A percentile compares a stretch with the other conserved stretches of the same genome.
phyloP scores from a whole-genome alignment of 208 protist genomes.

The Wallacemonas sp. region DNA sequence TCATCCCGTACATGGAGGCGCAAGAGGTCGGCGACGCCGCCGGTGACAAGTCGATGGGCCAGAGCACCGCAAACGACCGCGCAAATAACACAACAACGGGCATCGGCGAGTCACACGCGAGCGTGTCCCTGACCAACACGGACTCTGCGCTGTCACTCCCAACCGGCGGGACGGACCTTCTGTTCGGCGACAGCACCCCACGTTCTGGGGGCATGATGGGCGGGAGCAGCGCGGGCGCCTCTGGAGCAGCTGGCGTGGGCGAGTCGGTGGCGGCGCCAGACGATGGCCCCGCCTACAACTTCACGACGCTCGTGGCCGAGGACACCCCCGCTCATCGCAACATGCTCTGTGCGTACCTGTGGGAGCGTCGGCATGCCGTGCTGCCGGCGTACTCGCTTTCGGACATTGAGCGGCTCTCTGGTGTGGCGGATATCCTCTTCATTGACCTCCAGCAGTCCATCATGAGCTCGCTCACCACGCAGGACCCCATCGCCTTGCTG shows the following conservation, averaged over 20 bases:
- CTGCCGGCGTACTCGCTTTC: slow-evolving; percentile 68
- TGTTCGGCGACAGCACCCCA: background rate
- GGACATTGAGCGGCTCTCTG: slow-evolving; percentile 70
- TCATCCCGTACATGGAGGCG: slow-evolving; percentile 75
- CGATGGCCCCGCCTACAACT: slow-evolving; percentile 49
- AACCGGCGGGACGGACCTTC: slow-evolving; percentile 10
- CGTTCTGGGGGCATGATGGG: background rate
- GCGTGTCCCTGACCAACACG: slow-evolving; percentile 14
- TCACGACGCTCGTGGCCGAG: slow-evolving; percentile 86
- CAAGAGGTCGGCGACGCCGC: slow-evolving; percentile 41
- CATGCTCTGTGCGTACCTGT: slow-evolving; percentile 87
- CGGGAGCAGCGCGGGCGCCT: slow-evolving; percentile 2
- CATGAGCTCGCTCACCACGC: slow-evolving; percentile 31
- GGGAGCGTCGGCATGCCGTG: slow-evolving; percentile 88
- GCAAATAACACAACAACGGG: too few species aligned
- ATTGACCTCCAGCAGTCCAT: slow-evolving; percentile 84
- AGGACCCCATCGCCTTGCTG: slow-evolving; percentile 71
- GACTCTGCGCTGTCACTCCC: slow-evolving; percentile 9
- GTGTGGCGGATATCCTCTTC: slow-evolving; percentile 85
- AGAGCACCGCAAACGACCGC: background rate
- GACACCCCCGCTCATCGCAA: slow-evolving; percentile 82
- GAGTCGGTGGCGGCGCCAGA: background rate
- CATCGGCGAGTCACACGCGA: slow-evolving; percentile 18
- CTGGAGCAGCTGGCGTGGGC: background rate
- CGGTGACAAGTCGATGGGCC: slow-evolving; percentile 26